phyloP scores from a whole-genome alignment of 345 rosid species.

The Sisymbrium altissimum region DNA sequence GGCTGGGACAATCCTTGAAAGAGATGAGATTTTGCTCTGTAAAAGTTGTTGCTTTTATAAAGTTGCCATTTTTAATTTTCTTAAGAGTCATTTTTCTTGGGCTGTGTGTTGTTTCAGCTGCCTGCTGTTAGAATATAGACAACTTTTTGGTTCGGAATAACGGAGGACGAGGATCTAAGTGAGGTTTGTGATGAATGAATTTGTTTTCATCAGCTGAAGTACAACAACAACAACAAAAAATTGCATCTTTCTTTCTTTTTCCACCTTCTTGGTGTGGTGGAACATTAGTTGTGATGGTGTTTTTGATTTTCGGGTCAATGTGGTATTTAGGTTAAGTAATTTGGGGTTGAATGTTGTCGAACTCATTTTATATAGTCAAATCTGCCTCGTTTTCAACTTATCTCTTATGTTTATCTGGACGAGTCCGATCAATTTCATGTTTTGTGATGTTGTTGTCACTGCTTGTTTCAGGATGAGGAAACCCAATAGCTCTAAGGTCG shows the following conservation, averaged over 20 bases:
- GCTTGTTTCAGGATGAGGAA: conserved; percentile 20
- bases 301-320: neutral
- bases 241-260: neutral
- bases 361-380: neutral
- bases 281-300: neutral
- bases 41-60: neutral
- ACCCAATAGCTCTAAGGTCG: neutral
- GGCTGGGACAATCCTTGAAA: neutral
- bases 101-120: neutral
- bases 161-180: neutral
- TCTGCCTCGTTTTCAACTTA: too few relatives aligned
- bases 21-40: neutral
- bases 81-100: neutral
- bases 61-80: neutral
- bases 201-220: neutral
- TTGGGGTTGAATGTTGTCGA: neutral
- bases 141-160: neutral
- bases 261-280: neutral
- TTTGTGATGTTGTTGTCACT: neutral
- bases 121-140: neutral
- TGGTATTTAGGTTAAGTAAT: neutral
- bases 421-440: neutral
- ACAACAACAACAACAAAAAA: neutral
- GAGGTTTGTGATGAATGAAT: neutral
- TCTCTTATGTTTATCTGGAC: too few relatives aligned